Base-by-base conservation (phyloP, 1,284 basidiomycete species). In the Coniferiporia weirii region DNA sequence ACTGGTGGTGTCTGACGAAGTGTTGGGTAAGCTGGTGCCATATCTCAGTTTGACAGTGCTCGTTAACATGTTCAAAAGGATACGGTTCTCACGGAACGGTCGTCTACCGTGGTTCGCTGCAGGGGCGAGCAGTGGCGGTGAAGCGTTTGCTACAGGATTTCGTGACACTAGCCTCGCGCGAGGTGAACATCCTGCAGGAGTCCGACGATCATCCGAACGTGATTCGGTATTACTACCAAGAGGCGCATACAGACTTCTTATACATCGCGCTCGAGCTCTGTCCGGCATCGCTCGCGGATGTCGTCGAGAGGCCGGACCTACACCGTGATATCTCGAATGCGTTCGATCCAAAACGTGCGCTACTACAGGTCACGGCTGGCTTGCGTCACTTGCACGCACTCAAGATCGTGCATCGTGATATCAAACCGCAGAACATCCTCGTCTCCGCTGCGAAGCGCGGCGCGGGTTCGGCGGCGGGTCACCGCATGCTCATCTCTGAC, bases 191-290 rank as follows among this genome's bases (percentile, higher is more conserved):
- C 47, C 80, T 99, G 1, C 93, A 96, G 74, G 95, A 98, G 69
- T 93, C 91, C 45, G 97, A 99, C 75, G 94, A 98, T 70, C 97
- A 99, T 68, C 94, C 95, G 4, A 98, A 99, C 72, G 95, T 99
- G 67, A 96, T 99, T 65, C 87, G 96, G 59, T 96, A 99, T 73
- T 99, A 95, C 73, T 99, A 95, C 75, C 95, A 98, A 78, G 96
- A 99, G 75, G 81, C 91, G 0, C 88, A 91, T 20, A 85, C 87
- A 43, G 93, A 91, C 69, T 99, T 99, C 78, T 81, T 99, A 9
- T 98, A 96, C 73, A 98, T 99, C 62, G 96, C 97, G 0, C 85
- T 99, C 35, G 97, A 99, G 71, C 80, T 98, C 2, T 99, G 96
- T 72, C 94, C 95, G 0, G 94, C 94, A 0, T 95, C 93, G 6